Evolutionary conservation across 768 basidiomycete genomes (phyloP), one percentile per base, ranked within the genome.

Genomic region (Neoboletus magnificus): DNA sequence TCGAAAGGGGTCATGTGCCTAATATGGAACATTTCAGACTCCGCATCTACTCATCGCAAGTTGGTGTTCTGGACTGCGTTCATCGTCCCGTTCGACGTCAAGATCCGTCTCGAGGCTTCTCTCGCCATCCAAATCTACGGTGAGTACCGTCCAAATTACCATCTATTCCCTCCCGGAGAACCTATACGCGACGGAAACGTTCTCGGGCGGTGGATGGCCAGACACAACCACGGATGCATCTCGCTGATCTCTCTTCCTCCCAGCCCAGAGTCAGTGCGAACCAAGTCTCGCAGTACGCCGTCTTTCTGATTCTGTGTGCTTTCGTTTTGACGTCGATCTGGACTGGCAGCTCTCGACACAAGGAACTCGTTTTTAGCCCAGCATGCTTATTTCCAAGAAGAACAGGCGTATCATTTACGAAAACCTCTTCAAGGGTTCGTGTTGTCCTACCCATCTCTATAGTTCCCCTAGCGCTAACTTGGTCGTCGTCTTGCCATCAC

Each of bases 361-460:
- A 57, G 56, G 47, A 54, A 52, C 56, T 59, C 58, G 46, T 54
- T 7, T n/a, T 55, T 64, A 59, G 68, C 72, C 71, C 74, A 90
- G 73, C 78, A 99, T 99, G 96, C 87, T 99, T 67, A 98, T 99
- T 74, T 81, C 91, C 70, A 99, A 99, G 82, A 71, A 88, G 76
- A 91, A 98, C 84, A 83, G 88, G 78, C 91, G 92, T 71, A 75
- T 82, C 73, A 98, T 99, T 82, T 99, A 97, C 82, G 95, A 99
- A 79, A 90, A 89, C 82, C 94, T 99, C 83, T 99, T 99, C 91
- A 97, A 97, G 80, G 94, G 93, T 94, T 63, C 62, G 87, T 33
- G n/a, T 37, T 32, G 1, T 27, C 27, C 30, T 3, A 12, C n/a
- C 43, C 12, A 36, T 55, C 15, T 39, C 10, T 8, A 25, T 15